These are phyloP conservation scores for Calonectria pseudoreteaudii DNA, from an alignment of 2,329 filamentous ascomycete species.

Conservation along the genomic window DNA sequence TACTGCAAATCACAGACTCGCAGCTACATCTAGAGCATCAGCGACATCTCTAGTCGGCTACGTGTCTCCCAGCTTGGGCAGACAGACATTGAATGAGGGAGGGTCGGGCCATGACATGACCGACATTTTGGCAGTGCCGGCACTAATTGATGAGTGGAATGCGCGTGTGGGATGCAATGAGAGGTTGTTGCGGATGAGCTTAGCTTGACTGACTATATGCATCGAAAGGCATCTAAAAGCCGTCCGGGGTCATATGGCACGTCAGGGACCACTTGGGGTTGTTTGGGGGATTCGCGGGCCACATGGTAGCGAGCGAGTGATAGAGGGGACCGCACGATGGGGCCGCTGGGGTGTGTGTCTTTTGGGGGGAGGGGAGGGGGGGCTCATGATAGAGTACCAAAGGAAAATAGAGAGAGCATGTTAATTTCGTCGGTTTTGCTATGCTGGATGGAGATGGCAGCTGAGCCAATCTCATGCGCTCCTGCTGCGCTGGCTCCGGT, in stretches of 20 bases:
- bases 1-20: constrained; percentile 17
- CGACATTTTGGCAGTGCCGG: background rate
- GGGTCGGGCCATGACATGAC: constrained; percentile 5
- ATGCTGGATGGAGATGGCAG: background rate
- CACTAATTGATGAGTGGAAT: background rate
- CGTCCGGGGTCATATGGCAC: background rate
- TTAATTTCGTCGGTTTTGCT: background rate
- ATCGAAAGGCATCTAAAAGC: background rate
- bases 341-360: background rate
- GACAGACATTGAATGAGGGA: background rate
- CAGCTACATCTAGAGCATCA: background rate
- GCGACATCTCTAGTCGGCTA: constrained; percentile 7
- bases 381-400: background rate
- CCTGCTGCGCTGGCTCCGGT: background rate
- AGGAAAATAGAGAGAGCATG: background rate
- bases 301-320: background rate
- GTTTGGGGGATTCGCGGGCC: background rate
- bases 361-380: background rate
- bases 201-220: constrained; percentile 1
- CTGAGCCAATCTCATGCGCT: background rate
- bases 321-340: background rate
- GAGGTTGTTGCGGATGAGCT: constrained; percentile 1
- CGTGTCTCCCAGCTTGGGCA: constrained; percentile 21
- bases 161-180: constrained; percentile 13
- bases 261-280: constrained; percentile 11